phyloP scores from a whole-genome alignment of 306 rosid species.

The Trichosanthes cucumerina region DNA sequence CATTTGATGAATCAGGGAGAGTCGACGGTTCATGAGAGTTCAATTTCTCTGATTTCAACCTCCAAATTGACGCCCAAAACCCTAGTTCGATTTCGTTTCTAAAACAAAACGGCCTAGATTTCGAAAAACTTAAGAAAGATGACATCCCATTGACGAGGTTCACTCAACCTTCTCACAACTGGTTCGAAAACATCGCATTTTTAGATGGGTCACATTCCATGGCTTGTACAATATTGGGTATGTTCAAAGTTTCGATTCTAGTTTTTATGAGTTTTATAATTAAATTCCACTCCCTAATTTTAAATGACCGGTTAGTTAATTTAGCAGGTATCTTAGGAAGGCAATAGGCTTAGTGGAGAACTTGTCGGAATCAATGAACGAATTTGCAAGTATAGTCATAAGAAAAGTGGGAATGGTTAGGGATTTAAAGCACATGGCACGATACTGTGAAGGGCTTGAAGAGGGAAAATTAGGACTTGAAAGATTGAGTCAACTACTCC shows the following conservation, averaged over 20 bases:
- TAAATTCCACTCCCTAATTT: no score
- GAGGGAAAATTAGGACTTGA: no score
- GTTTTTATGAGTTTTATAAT: no score
- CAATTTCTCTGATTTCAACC: not conserved
- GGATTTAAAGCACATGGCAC: not conserved
- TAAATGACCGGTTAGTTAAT: no score
- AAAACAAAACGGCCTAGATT: not conserved
- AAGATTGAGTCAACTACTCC: no score
- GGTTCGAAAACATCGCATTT: no score
- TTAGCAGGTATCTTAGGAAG: not conserved
- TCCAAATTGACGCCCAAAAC: not conserved
- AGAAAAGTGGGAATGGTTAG: not conserved
- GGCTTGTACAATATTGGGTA: not conserved
- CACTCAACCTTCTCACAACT: no score
- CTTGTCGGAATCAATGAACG: not conserved
- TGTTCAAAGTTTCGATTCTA: no score
- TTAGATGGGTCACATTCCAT: slow-evolving; percentile 6
- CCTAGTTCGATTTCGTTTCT: not conserved
- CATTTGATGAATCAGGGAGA: not conserved
- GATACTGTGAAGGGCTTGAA: no score
- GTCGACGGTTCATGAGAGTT: not conserved
- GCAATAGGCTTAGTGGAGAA: not conserved
- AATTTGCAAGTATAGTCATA: not conserved
- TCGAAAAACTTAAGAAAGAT: not conserved
- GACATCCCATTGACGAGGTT: not conserved